Evolutionary conservation across 306 rosid species (phyloP).

Genomic region (Cucurbita ficifolia): DNA sequence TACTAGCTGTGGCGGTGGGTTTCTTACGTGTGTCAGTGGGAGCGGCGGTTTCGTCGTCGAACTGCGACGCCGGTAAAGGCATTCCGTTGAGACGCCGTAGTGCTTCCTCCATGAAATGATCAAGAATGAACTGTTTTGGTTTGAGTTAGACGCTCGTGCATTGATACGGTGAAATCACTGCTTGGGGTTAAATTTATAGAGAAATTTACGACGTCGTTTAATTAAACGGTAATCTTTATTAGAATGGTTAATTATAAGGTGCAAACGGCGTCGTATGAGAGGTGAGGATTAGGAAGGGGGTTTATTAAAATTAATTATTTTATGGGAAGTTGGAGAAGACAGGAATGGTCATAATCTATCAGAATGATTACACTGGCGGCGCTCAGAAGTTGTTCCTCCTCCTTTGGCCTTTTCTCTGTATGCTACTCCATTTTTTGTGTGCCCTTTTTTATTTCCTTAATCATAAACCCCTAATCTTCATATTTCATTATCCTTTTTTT

Average conservation of each 20-base stretch:
- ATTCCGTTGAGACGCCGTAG: neutral
- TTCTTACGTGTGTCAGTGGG: neutral
- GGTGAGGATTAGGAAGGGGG: neutral
- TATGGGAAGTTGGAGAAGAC: constrained; percentile 30
- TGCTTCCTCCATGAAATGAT: neutral
- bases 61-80: neutral
- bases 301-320: neutral
- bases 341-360: constrained; percentile 14
- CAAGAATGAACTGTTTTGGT: no score
- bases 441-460: neutral
- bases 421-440: neutral
- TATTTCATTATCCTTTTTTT: neutral
- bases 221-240: no score
- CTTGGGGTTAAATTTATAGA: neutral
- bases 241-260: neutral
- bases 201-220: no score
- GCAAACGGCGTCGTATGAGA: neutral
- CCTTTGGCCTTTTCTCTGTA: constrained; percentile 19
- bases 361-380: constrained; percentile 84
- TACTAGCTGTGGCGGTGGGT: neutral
- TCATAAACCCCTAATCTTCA: neutral
- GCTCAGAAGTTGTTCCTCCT: constrained; percentile 72
- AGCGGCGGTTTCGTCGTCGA: neutral
- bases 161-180: neutral
- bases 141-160: neutral